A percentile compares a stretch with the other conserved stretches of the same genome.
phyloP scores from a whole-genome alignment of 2,329 filamentous ascomycete species.

The Lasiodiplodia hormozganensis region DNA sequence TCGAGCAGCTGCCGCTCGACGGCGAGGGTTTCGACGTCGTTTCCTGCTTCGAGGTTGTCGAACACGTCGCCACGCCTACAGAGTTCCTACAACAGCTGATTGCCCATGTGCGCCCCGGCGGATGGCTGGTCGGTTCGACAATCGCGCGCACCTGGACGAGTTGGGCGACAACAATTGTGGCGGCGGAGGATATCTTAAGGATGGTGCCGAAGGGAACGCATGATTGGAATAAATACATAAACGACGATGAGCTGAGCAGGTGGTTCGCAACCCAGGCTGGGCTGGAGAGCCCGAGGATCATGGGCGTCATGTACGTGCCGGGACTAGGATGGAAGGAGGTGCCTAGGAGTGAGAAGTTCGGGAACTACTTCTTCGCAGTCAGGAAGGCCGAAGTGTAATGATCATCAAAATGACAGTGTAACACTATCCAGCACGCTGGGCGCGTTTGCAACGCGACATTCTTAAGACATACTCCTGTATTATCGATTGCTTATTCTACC shows the following conservation, averaged over 20 bases:
- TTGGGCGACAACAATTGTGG: slow-evolving; percentile 89
- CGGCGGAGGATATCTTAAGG: slow-evolving; percentile 85
- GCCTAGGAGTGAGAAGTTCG: slow-evolving; percentile 78
- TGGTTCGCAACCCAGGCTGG: slow-evolving; percentile 54
- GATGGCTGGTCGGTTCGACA: slow-evolving; percentile 91
- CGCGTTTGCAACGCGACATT: neutral
- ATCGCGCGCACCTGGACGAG: slow-evolving; percentile 89
- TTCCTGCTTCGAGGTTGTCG: slow-evolving; percentile 90
- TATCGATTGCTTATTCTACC: neutral
- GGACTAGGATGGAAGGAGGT: slow-evolving; percentile 90
- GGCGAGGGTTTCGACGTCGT: slow-evolving; percentile 75
- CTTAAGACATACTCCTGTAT: neutral
- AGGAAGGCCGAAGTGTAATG: slow-evolving; percentile 54
- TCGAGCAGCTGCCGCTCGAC: slow-evolving; percentile 69
- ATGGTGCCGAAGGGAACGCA: slow-evolving; percentile 94
- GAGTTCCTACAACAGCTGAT: slow-evolving; percentile 75
- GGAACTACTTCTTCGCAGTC: slow-evolving; percentile 96
- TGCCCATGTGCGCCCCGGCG: slow-evolving; percentile 83
- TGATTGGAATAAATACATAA: slow-evolving; percentile 96
- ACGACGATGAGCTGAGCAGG: slow-evolving; percentile 74
- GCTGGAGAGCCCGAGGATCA: slow-evolving; percentile 59
- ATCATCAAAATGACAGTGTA: neutral
- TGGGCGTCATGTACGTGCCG: slow-evolving; percentile 90
- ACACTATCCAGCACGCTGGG: neutral
- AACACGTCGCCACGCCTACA: slow-evolving; percentile 82